Evolutionary conservation across 768 basidiomycete species (phyloP), one percentile per base, ranked within the genome.

Genomic region (Imleria badia): DNA sequence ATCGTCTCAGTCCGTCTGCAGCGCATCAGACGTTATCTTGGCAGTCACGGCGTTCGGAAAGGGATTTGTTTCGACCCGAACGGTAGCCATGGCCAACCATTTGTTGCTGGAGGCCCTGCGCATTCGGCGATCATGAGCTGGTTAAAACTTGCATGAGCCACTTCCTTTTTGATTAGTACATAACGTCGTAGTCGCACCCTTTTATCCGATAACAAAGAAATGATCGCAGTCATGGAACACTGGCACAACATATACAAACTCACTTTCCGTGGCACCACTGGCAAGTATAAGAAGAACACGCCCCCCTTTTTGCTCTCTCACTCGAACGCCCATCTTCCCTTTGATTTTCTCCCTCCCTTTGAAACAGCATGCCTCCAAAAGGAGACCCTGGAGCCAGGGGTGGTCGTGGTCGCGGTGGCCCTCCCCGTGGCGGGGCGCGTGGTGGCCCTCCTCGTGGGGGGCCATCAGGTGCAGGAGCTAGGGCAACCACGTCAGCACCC

Each of bases 11-110:
- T 22, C 30, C 4, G 36, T 36, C 26, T 39, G 13, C 68, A 89
- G 85, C 84, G 91, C 11, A 82, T 93, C 20, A 81, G 79, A 60
- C 78, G 76, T 42, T 95, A 94, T 68, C 78, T 96, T 17, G 74
- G 78, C 12, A 85, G 86, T 11, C 91, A 93, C 71, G 88, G 89
- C 19, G 75, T 89, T 30, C 76, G 76, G 42, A 80, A 89, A 65
- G 84, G 84, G 15, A 70, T 91, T 5, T 81, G 78, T 75, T 84
- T 81, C 52, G 81, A 90, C 60, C 79, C 85, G 12, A 64, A 80
- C 2, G 85, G 83, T 14, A 75, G 72, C 11, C 87, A 90, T 65
- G 87, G 87, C 1, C 73, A 84, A 54, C 81, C 86, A 17, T 75
- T 90, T 29, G 65, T 81, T 45, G 68, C 72, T 36, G 79, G 78